Evolutionary conservation across 2,329 filamentous ascomycete species (phyloP), one percentile per base, ranked within the genome.

Genomic region (Penicillium sp.): DNA sequence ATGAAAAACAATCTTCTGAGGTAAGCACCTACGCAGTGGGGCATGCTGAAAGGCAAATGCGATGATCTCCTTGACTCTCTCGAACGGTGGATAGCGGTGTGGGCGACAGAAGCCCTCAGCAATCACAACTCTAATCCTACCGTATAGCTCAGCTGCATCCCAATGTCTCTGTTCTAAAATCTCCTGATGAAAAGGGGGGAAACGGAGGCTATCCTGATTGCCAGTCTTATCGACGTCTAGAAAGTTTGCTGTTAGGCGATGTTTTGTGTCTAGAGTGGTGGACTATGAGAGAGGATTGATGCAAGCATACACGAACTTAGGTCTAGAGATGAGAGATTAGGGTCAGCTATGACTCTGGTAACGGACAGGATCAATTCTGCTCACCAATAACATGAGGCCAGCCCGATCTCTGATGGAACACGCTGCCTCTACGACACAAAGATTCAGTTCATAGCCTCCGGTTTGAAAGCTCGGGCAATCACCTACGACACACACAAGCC

Each of bases 11-110:
- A n/a, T n/a, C n/a, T n/a, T n/a, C n/a, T n/a, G n/a, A n/a, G n/a
- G n/a, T n/a, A n/a, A n/a, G n/a, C n/a, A n/a, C n/a, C n/a, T n/a
- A n/a, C n/a, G n/a, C n/a, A n/a, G 70, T 1, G 88, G 88, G 29
- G 86, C 88, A 72, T 93, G 87, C 62, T 93, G 87, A 60, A 94
- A 95, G 1, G 88, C 84, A 67, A 95, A 93, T 12, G 79, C 79
- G 22, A 89, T 79, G 39, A 88, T 69, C 60, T 90, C 87, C 62
- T 84, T 85, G 54, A 86, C 72, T 35, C 81, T 74, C 58, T 87
- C 82, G 56, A 86, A 80, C 0, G 80, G 78, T 5, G 66, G 69
- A 6, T 57, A 63, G 28, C 70, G 68, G 56, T 67, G 61, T 8
- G 67, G 69, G 33, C 81, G 73, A 9, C 77, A 73, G 51, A 88